phyloP scores from a whole-genome alignment of 2,329 filamentous ascomycete genomes.

The Alternaria rosae region DNA sequence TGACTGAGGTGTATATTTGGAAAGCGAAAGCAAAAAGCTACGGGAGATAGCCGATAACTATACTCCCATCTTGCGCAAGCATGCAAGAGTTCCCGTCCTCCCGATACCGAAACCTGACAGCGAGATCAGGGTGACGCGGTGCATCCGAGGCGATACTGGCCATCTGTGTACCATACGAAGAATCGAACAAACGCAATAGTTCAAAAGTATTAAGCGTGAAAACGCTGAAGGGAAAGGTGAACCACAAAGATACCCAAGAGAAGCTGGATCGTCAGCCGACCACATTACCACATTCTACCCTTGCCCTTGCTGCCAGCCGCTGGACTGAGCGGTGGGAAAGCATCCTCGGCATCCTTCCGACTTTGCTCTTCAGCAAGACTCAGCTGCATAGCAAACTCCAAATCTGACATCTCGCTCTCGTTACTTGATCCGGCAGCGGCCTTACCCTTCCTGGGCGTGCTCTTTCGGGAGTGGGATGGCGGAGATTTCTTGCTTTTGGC shows the following conservation, averaged over 20 bases:
- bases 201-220: slow-evolving; percentile 1
- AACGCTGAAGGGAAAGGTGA: neutral
- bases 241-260: neutral
- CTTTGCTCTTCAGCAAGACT: slow-evolving; percentile 68
- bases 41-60: neutral
- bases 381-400: slow-evolving; percentile 68
- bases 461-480: slow-evolving; percentile 28
- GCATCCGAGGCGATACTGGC: neutral
- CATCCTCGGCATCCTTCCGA: slow-evolving; percentile 41
- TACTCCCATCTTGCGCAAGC: neutral
- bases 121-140: neutral
- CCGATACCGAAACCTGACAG: neutral
- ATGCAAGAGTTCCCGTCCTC: neutral
- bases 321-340: slow-evolving; percentile 43
- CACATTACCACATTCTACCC: slow-evolving; percentile 31
- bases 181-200: neutral
- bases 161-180: neutral
- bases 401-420: slow-evolving; percentile 60
- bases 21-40: neutral
- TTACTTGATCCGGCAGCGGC: slow-evolving; percentile 47
- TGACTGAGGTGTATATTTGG: neutral
- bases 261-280: neutral
- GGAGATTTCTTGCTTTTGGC: slow-evolving; percentile 49
- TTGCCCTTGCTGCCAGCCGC: slow-evolving; percentile 36
- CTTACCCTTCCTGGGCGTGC: slow-evolving; percentile 37